Base-by-base conservation (phyloP, 805 yeast species). In the Teunomyces pallodes region DNA sequence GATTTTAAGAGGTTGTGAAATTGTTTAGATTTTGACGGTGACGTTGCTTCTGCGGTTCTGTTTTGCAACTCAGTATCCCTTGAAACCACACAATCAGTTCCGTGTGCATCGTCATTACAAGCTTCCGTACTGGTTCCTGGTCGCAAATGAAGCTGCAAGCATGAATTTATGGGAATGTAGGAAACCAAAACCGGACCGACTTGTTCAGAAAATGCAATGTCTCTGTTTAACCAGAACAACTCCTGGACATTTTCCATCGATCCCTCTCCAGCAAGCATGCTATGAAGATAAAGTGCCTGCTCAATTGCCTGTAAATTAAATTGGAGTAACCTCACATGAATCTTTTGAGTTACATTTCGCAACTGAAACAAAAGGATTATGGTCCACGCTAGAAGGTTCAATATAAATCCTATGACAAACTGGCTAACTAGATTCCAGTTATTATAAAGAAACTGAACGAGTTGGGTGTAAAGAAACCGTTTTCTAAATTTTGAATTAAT, bases 361-460 rank as follows among this genome's bases (percentile, higher is more conserved):
- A 38, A 38, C 12, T 38, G 41, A 38, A 38, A 38, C 41, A 38
- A 38, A 12, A 38, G 41, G 27, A 38, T 38, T 20, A 38, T 26
- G 7, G 14, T 5, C 41, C 41, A 38, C 14, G 30, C 41, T 20
- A 38, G 41, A n/a, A 38, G 28, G 26, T 38, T 38, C 41, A 38
- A 38, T 12, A 38, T 14, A 26, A 38, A n/a, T 9, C 41, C 41
- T n/a, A 26, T 12, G 26, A 20, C 9, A 26, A 38, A 38, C 6
- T 24, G 29, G 12, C 7, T 24, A 9, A n/a, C 8, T 26, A 38
- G 12, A 6, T 5, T 13, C 14, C 14, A 20, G 16, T n/a, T 38
- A 26, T 24, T 38, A 6, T 38, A 30, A 24, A 38, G 10, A 13
- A 38, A 38, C 9, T 26, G 29, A 9, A 24, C 27, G 30, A 38